Conservation (phyloP, 371 early-diverging fungal species). For the Apophysomyces elegans region DNA sequence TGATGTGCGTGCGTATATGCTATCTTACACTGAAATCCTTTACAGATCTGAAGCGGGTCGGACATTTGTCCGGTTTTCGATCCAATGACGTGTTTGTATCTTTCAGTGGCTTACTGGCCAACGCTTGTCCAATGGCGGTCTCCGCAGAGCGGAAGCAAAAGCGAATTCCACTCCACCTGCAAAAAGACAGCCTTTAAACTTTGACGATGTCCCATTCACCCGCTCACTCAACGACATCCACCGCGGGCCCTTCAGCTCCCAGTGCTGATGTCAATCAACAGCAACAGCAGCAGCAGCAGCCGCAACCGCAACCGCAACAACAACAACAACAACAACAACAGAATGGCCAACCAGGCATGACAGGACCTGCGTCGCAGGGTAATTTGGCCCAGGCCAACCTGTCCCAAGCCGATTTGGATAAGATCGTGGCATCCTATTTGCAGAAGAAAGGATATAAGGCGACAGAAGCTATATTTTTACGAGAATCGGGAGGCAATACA, state of each 20-base stretch:
- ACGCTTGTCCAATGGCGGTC: neutral
- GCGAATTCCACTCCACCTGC: neutral
- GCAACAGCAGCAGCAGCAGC: neutral
- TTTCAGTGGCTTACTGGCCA: neutral
- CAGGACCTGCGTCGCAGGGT: neutral
- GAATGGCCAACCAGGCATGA: neutral
- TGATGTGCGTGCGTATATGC: too few species aligned
- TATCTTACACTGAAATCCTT: too few species aligned
- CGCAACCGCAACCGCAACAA: too few species aligned
- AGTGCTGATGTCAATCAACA: neutral
- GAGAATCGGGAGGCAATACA: constrained; percentile 31
- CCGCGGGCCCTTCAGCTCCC: constrained; percentile 1
- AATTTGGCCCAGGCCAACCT: constrained; percentile 15
- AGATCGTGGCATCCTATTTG: constrained; percentile 43
- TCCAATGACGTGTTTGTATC: too few species aligned
- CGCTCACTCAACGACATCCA: constrained; percentile 2
- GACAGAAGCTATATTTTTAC: constrained; percentile 33
- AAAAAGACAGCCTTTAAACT: neutral
- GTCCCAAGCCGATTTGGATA: constrained; percentile 37
- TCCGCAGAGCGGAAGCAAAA: neutral
- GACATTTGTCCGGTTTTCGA: too few species aligned
- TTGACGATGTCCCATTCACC: constrained; percentile 8
- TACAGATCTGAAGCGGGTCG: too few species aligned
- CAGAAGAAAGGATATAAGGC: constrained; percentile 45
- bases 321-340: neutral